Base-by-base conservation (phyloP, 2,329 filamentous ascomycete species). In the Ophiostoma populinum region DNA sequence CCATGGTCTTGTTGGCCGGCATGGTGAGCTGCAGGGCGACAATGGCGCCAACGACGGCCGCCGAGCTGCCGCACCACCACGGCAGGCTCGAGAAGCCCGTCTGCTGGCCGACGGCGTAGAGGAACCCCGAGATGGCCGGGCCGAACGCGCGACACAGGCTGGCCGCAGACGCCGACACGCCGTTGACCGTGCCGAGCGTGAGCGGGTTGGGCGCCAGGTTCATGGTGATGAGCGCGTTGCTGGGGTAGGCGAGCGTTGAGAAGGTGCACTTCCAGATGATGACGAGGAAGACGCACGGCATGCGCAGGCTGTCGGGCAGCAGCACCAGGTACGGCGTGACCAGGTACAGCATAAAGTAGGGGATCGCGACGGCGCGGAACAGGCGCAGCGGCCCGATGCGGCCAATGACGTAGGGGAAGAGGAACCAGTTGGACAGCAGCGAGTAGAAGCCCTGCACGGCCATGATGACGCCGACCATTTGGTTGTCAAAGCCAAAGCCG, bases 191-290 rank as follows among this genome's bases (percentile, higher is more conserved):
- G 3, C 90, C 90, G 2, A 95, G 71, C 1, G 92, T 80, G 33
- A 81, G 69, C 37, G 79, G 78, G 7, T 78, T 86, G 0, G 85
- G 82, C 0, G 86, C 80, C 12, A 83, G 78, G 54, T 95, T 92
- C 40, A 83, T 80, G 20, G 93, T 68, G 38, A 98, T 71, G 39
- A 95, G 92, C 9, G 79, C 78, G 45, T 86, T 85, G 47, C 80
- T 81, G 9, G 90, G 90, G 55, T 93, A 95, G 0, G 86, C 78
- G 56, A 94, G 75, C 30, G 83, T 86, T 46, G 87, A 75, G 47
- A 90, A 85, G 0, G 83, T 92, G 51, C 92, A 92, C 56, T 94
- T 95, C 75, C 80, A 83, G 44, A 92, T 67, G 9, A 95, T 67
- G 17, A 87, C 63, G 7, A 74, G 47, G 50, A 85, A 87, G 34